These are phyloP conservation scores for Cordyceps tenuipes DNA, from an alignment of 2,329 filamentous ascomycete genomes.

Conservation along the genomic window DNA sequence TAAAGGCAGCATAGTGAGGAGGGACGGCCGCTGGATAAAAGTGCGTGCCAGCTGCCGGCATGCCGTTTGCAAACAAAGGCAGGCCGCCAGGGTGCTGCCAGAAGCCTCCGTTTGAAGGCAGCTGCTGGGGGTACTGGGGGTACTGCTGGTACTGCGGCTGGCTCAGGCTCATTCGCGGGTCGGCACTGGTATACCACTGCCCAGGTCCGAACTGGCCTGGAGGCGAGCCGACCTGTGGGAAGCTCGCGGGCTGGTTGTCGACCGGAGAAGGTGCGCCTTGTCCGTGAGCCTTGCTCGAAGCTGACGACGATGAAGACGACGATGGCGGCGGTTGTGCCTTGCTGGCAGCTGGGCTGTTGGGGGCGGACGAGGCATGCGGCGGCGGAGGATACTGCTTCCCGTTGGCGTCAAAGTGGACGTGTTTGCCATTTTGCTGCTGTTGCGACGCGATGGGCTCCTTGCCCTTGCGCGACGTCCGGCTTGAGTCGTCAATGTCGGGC, in stretches of 20 bases:
- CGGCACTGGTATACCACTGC: slow-evolving; percentile 8
- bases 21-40: slow-evolving; percentile 1
- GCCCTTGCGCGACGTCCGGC: neutral
- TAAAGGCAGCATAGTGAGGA: slow-evolving; percentile 10
- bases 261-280: neutral
- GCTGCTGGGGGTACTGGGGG: neutral
- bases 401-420: slow-evolving; percentile 8
- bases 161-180: slow-evolving; percentile 8
- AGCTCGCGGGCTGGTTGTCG: slow-evolving; percentile 11
- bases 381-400: neutral
- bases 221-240: slow-evolving; percentile 9
- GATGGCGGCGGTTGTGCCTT: neutral
- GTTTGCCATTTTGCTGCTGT: neutral
- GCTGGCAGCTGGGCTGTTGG: neutral
- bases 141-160: slow-evolving; percentile 4
- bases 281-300: neutral
- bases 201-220: slow-evolving; percentile 7
- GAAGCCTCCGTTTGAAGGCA: slow-evolving; percentile 1
- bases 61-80: slow-evolving; percentile 9
- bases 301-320: neutral
- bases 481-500: slow-evolving; percentile 2
- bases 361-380: neutral
- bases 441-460: neutral
- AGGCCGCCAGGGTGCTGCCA: neutral
- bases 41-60: slow-evolving; percentile 8